These are phyloP conservation scores for Saccharomycopsis hybrid DNA, from an alignment of 1,139 yeast genomes.

Conservation along the genomic window DNA sequence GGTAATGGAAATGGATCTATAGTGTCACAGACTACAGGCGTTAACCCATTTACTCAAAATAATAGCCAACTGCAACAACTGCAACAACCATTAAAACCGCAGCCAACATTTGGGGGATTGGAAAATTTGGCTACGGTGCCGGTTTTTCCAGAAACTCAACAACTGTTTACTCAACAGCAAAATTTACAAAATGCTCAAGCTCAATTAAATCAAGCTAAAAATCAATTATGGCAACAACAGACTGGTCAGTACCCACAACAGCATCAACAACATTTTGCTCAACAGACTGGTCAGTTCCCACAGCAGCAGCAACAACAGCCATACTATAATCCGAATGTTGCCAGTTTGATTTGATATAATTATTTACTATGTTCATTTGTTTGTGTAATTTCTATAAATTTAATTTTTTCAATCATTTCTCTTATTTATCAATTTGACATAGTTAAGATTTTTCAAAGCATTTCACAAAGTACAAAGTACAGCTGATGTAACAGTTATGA, in stretches of 20 bases:
- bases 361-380: too few species aligned
- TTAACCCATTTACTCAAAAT: conserved; percentile 41
- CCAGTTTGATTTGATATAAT: conserved; percentile 14
- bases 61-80: conserved; percentile 5
- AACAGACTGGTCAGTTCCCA: too few species aligned
- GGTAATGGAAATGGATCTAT: conserved; percentile 27
- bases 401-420: too few species aligned
- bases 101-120: conserved; percentile 63
- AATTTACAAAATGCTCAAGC: conserved; percentile 26
- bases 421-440: too few species aligned
- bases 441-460: too few species aligned
- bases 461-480: too few species aligned
- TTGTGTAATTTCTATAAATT: too few species aligned
- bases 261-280: conserved; percentile 12
- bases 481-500: too few species aligned
- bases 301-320: conserved; percentile 4
- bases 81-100: conserved; percentile 34
- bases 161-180: conserved; percentile 29
- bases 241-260: conserved; percentile 13
- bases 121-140: conserved; percentile 56
- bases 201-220: conserved; percentile 24
- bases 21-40: conserved; percentile 31
- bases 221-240: conserved; percentile 13
- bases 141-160: conserved; percentile 57
- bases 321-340: conserved; percentile 9